phyloP scores from a whole-genome alignment of 495 filamentous ascomycete genomes.

The Neurospora sp. region DNA sequence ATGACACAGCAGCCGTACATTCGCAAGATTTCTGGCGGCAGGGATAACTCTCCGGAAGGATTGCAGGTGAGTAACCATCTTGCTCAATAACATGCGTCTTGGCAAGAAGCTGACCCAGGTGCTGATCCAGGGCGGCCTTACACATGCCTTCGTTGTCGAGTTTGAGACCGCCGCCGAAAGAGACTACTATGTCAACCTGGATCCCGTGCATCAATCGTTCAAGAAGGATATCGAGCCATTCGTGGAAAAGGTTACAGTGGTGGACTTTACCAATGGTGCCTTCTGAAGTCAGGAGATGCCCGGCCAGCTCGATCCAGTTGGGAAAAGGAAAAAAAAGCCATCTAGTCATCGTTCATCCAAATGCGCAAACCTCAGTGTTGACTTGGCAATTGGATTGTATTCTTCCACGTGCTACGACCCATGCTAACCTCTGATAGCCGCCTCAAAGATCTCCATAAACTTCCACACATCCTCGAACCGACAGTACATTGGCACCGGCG shows the following conservation, averaged over 20 bases:
- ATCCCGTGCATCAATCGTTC: conserved; percentile 41
- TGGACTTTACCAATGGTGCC: conserved; percentile 34
- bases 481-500: conserved; percentile 83
- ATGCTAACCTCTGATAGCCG: conserved; percentile 25
- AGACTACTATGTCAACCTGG: conserved; percentile 43
- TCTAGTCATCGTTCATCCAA: neutral
- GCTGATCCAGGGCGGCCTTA: conserved; percentile 36
- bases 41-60: conserved; percentile 55
- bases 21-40: conserved; percentile 45
- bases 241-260: conserved; percentile 31
- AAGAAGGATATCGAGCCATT: conserved; percentile 24
- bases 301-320: too few species aligned
- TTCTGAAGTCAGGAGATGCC: conserved; percentile 9
- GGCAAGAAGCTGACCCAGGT: neutral
- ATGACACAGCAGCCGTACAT: conserved; percentile 47
- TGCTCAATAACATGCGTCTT: too few species aligned
- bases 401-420: neutral
- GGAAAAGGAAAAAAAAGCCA: too few species aligned
- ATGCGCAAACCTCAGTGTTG: neutral
- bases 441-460: conserved; percentile 52
- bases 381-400: neutral
- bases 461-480: conserved; percentile 66
- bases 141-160: conserved; percentile 53
- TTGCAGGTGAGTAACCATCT: conserved; percentile 38
- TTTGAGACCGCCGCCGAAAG: conserved; percentile 49